These are phyloP conservation scores for Naegleria lovaniensis DNA, from an alignment of 208 protist genomes.

Conservation along the genomic window DNA sequence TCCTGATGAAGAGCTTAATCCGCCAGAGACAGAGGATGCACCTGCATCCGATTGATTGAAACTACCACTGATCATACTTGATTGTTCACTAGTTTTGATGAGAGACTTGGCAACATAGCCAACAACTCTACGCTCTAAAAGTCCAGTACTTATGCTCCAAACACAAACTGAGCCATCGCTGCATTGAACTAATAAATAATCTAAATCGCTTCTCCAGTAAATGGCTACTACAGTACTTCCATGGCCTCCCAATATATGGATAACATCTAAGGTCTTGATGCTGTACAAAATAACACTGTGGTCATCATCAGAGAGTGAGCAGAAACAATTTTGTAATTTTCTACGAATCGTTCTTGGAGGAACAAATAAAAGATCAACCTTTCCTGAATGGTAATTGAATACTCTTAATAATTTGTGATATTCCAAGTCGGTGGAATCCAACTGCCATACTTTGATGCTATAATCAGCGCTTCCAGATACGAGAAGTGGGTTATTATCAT, in stretches of 20 bases:
- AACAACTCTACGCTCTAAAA: background rate
- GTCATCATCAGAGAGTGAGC: background rate
- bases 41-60: background rate
- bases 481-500: background rate
- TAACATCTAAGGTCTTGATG: background rate
- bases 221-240: background rate
- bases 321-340: background rate
- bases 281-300: background rate
- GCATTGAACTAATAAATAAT: constrained; percentile 15
- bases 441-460: background rate
- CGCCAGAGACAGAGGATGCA: background rate
- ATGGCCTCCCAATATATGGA: constrained; percentile 19
- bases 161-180: constrained; percentile 6
- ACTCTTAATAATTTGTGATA: background rate
- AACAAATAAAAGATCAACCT: background rate
- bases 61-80: background rate
- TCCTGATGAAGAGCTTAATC: background rate
- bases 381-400: background rate
- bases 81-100: constrained; percentile 1
- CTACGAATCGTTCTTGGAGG: constrained; percentile 20
- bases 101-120: background rate
- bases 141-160: background rate
- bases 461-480: constrained; percentile 2
- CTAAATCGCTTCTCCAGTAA: constrained; percentile 14
- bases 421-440: background rate